Evolutionary conservation across 805 yeast species (phyloP).

Genomic region (Ogataea trehalophila): DNA sequence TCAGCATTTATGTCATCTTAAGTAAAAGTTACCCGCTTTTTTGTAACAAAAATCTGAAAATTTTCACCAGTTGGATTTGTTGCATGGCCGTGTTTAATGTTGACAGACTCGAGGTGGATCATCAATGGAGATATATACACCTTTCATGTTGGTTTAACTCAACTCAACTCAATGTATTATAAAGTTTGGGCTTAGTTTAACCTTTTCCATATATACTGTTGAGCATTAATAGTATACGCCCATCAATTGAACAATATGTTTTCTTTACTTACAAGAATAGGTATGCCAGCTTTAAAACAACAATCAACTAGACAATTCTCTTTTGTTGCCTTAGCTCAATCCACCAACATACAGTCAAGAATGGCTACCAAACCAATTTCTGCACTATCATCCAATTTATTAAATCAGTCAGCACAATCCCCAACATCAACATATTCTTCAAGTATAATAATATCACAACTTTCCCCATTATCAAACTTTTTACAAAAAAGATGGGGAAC

Average conservation of each 20-base stretch:
- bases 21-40: too few species aligned
- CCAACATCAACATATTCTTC: conserved; percentile 14
- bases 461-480: conserved; percentile 14
- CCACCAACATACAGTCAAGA: conserved; percentile 6
- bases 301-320: conserved; percentile 9
- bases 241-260: neutral
- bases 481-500: conserved; percentile 30
- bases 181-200: too few species aligned
- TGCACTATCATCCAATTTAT: conserved; percentile 9
- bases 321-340: conserved; percentile 13
- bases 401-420: conserved; percentile 11
- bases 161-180: too few species aligned
- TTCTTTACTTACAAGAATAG: neutral
- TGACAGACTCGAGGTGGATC: too few species aligned
- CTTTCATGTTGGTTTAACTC: too few species aligned
- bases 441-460: conserved; percentile 17
- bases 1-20: too few species aligned
- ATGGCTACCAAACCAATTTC: conserved; percentile 5
- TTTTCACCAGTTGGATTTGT: too few species aligned
- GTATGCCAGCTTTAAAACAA: conserved; percentile 3
- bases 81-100: too few species aligned
- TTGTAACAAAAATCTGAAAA: too few species aligned
- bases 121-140: too few species aligned
- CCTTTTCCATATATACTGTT: too few species aligned
- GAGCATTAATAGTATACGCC: too few species aligned